These are phyloP conservation scores for Ilex aquifolium DNA, from an alignment of 257 asterid species.

Conservation along the genomic window DNA sequence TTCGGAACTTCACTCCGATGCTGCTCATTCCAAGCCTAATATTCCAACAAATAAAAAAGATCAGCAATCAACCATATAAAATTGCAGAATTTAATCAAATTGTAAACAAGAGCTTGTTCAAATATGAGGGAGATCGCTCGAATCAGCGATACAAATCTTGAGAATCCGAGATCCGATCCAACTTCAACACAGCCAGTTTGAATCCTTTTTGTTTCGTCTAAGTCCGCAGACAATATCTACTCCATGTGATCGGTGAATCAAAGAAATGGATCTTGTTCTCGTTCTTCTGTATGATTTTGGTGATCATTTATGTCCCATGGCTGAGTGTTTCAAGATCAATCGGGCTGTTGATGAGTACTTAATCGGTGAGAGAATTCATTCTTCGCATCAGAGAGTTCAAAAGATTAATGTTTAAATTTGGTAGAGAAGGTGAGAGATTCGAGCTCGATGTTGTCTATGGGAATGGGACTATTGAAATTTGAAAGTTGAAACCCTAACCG, in stretches of 20 bases:
- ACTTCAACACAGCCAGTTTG: slow-evolving; percentile 66
- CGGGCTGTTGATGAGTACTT: slow-evolving; percentile 24
- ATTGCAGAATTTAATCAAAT: background rate
- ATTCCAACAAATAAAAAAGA: background rate
- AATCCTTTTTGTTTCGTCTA: slow-evolving; percentile 28
- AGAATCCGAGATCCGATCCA: slow-evolving; percentile 78
- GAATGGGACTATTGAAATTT: slow-evolving; percentile 3
- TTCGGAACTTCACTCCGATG: slow-evolving; percentile 70
- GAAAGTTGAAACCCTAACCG: slow-evolving; percentile 22
- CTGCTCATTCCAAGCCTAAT: slow-evolving; percentile 89
- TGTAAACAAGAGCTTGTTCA: background rate
- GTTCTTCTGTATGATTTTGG: slow-evolving; percentile 8
- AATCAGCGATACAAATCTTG: slow-evolving; percentile 61
- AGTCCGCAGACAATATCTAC: slow-evolving; percentile 32
- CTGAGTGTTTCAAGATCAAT: slow-evolving; percentile 25
- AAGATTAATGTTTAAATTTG: too few species aligned
- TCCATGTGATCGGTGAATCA: slow-evolving; percentile 57
- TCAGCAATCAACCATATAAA: background rate
- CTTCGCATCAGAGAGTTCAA: too few species aligned
- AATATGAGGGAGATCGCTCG: slow-evolving; percentile 89
- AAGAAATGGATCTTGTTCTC: slow-evolving; percentile 54
- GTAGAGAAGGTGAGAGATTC: slow-evolving; percentile 5
- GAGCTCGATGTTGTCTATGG: background rate
- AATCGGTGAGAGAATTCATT: slow-evolving; percentile 21
- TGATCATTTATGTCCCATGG: slow-evolving; percentile 42